Evolutionary conservation across 495 filamentous ascomycete genomes (phyloP).

Genomic region (Extremus antarcticus): DNA sequence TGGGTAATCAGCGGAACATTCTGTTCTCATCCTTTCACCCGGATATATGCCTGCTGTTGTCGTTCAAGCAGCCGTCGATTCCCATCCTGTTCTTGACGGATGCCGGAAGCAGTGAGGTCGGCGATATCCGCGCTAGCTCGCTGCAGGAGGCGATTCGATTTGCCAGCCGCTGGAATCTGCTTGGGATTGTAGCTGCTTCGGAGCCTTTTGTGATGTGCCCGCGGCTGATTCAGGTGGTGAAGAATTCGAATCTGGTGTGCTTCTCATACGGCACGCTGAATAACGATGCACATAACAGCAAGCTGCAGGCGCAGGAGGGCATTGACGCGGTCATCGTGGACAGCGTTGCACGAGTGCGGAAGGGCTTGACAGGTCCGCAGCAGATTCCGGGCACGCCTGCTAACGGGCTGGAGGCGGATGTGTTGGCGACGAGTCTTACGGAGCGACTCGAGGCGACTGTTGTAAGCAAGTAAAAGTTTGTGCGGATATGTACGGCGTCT

Average conservation of each 20-base stretch:
- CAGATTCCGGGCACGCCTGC: background rate
- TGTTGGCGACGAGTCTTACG: background rate
- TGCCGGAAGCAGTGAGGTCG: constrained; percentile 60
- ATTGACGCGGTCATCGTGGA: constrained; percentile 97
- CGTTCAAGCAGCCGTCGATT: constrained; percentile 92
- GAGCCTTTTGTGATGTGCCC: constrained; percentile 81
- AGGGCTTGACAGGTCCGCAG: constrained; percentile 46
- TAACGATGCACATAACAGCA: constrained; percentile 73
- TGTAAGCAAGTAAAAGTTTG: background rate
- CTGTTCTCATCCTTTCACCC: constrained; percentile 97
- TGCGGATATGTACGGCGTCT: background rate
- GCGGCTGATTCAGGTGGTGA: constrained; percentile 88
- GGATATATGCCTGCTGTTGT: constrained; percentile 84
- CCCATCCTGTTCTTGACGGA: constrained; percentile 93
- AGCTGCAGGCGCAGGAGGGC: constrained; percentile 85
- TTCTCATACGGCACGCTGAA: constrained; percentile 89
- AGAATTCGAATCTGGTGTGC: constrained; percentile 86
- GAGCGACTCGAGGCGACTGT: background rate
- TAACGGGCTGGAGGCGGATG: background rate
- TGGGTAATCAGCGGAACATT: constrained; percentile 64
- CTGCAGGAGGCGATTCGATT: constrained; percentile 93
- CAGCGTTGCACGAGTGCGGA: constrained; percentile 71
- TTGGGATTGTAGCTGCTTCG: constrained; percentile 77
- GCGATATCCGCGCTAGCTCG: constrained; percentile 84
- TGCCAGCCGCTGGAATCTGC: constrained; percentile 83